Evolutionary conservation across 208 protist genomes (phyloP), one percentile per base, ranked within the genome.

Genomic region (Leptomonas pyrrhocoris): DNA sequence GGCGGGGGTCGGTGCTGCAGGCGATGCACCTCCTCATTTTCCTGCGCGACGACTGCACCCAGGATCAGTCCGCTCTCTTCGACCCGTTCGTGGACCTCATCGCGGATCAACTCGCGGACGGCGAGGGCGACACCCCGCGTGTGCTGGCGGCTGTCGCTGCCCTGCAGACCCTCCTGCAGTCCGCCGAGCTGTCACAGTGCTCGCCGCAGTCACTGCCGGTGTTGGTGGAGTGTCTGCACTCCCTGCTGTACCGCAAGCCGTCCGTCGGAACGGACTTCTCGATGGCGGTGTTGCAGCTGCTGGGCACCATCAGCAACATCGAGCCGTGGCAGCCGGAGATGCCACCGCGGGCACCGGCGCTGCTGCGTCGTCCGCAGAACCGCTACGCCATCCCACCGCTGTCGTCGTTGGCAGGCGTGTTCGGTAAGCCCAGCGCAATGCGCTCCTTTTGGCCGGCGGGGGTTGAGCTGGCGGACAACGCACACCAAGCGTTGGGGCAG

Each of bases 221-320:
- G 30, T 79, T 90, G 68, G 72, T 89, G 45, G 62, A 50, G 36
- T 64, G 70, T n/a, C 79, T 92, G 28, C 86, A 92, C 60, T 89
- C 85, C 19, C 74, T 94, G 53, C 68, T 92, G 18, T 91, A 88
- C 69, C 86, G 88, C 40, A 92, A 90, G 55, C 89, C 89, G 2
- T 85, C 84, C 3, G 83, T 92, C 40, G 77, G 80, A 40, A 74
- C 84, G 19, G 84, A 88, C 50, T 75, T 90, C 28, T 89, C 89
- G 12, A 66, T 94, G 30, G 86, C 83, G 31, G 80, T 92, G 27
- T 65, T 94, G 56, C 81, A 88, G 43, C 79, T 94, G 19, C 79
- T 94, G 13, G 85, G 86, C 36, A 94, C 86, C 18, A 91, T 94
- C 75, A 87, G 83, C 73, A 84, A 81, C 65, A 91, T 92, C 28